Evolutionary conservation across 1,139 yeast genomes (phyloP).

Genomic region (Pichiaceae sp.): DNA sequence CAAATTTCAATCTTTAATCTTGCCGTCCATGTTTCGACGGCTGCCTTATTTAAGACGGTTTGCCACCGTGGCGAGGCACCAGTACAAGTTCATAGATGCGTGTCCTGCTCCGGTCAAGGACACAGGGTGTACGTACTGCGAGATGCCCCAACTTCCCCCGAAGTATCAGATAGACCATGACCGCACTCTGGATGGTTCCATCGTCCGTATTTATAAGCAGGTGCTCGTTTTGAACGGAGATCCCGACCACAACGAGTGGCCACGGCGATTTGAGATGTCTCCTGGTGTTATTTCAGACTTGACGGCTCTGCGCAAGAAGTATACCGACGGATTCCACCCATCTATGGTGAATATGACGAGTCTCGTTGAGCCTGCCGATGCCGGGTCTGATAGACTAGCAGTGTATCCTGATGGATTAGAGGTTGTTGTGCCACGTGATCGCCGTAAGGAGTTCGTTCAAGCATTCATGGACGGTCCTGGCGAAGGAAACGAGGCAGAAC

Average conservation of each 20-base stretch:
- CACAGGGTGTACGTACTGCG: slow-evolving; percentile 58
- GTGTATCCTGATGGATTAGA: slow-evolving; percentile 52
- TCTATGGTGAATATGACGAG: slow-evolving; percentile 40
- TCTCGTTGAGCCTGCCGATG: slow-evolving; percentile 2
- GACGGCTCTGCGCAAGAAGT: slow-evolving; percentile 23
- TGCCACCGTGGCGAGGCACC: background rate
- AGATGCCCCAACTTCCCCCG: slow-evolving; percentile 33
- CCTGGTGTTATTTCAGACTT: slow-evolving; percentile 34
- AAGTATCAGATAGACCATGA: slow-evolving; percentile 34
- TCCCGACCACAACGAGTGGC: slow-evolving; percentile 35
- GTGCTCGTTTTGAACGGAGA: slow-evolving; percentile 39
- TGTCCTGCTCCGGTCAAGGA: slow-evolving; percentile 49
- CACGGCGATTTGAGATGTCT: slow-evolving; percentile 44
- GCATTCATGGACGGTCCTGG: slow-evolving; percentile 14
- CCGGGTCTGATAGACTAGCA: slow-evolving; percentile 9
- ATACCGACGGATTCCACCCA: slow-evolving; percentile 39
- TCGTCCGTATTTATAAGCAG: slow-evolving; percentile 47
- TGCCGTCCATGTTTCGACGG: background rate
- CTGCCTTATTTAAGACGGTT: background rate
- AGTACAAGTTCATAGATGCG: slow-evolving; percentile 8
- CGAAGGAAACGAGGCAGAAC: slow-evolving; percentile 6
- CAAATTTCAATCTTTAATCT: background rate
- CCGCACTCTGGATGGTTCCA: slow-evolving; percentile 37
- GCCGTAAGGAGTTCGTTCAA: slow-evolving; percentile 34
- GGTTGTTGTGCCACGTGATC: slow-evolving; percentile 23